Conservation (phyloP, 129 eudicot genomes). For the Centrapalus pauciflorus region DNA sequence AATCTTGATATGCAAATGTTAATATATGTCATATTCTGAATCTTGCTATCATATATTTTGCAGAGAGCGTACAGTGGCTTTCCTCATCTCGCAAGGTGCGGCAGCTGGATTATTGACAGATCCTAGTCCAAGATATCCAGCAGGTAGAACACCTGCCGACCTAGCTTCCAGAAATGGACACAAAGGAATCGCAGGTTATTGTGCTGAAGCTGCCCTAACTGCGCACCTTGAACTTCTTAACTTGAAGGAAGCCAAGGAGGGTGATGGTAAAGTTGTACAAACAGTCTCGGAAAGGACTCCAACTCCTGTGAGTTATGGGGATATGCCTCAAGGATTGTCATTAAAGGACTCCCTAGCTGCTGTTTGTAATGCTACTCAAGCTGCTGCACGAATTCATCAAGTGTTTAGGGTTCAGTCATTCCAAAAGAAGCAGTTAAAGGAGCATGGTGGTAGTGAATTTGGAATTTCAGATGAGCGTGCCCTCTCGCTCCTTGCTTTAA, state of each 20-base stretch:
- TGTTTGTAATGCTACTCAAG: conserved; percentile 93
- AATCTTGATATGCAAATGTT: neutral
- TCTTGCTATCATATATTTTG: conserved; percentile 16
- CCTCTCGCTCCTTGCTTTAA: conserved; percentile 69
- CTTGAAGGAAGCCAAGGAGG: conserved; percentile 49
- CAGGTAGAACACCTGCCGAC: conserved; percentile 84
- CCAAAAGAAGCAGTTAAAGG: conserved; percentile 71
- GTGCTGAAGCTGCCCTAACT: conserved; percentile 79
- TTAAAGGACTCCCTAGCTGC: conserved; percentile 91
- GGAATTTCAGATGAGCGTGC: conserved; percentile 70
- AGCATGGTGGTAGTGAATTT: conserved; percentile 52
- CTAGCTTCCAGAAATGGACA: conserved; percentile 84
- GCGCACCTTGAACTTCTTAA: conserved; percentile 55
- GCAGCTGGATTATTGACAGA: conserved; percentile 86
- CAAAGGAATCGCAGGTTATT: conserved; percentile 95
- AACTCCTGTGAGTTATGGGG: conserved; percentile 56
- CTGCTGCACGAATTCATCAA: conserved; percentile 92
- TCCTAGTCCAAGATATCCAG: conserved; percentile 73
- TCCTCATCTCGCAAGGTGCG: conserved; percentile 74
- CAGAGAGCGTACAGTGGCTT: conserved; percentile 84
- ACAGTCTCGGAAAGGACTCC: conserved; percentile 62
- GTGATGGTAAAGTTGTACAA: conserved; percentile 54
- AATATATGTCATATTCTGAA: neutral
- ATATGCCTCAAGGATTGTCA: conserved; percentile 54
- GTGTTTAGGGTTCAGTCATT: conserved; percentile 89